Base-by-base conservation (phyloP, 2,329 filamentous ascomycete species). In the Camptophora hylomeconis region DNA sequence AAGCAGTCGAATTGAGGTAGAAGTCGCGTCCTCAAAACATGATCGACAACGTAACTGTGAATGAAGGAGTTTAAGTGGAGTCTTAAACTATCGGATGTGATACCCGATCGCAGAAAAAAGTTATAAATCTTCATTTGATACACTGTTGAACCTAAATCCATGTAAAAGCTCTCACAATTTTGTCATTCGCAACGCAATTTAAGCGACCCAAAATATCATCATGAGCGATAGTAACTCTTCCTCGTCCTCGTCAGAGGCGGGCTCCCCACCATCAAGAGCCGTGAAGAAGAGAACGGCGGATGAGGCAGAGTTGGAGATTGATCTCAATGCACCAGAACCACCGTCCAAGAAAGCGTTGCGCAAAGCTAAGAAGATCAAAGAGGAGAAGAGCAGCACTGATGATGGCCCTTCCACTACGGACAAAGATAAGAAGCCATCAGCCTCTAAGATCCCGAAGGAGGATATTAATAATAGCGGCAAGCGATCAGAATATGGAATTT, bases 331-430 rank as follows among this genome's bases (percentile, higher is more conserved):
- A n/a, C 89, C 89, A 15, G 86, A 95, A 50, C 89, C 89, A 12
- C 82, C 83, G 1, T 95, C 89, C 18, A 98, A 95, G 57, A 92
- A 89, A 52, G 84, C 82, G 37, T 72, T 84, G 44, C 83, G 89
- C 51, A 76, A 77, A 37, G 72, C 92, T 34, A 95, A 94, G 56
- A 94, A 93, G 60, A 49, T 49, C 56, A 37, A 44, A 26, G 28
- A 22, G 30, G 26, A 21, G 25, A 26, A 14, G 17, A 21, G 38
- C 39, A 15, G 36, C n/a, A 11, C 22, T 11, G 11, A n/a, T 8
- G 16, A 26, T 14, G 17, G 40, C 15, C 30, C 33, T 15, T 28
- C 38, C 7, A 10, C 16, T 7, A 17, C 17, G 17, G 14, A 9
- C 7, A 21, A 26, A 23, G 12, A 11, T 20, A 17, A 7, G 4